Conservation (phyloP, 768 basidiomycete genomes). For the Trametes sanguinea region DNA sequence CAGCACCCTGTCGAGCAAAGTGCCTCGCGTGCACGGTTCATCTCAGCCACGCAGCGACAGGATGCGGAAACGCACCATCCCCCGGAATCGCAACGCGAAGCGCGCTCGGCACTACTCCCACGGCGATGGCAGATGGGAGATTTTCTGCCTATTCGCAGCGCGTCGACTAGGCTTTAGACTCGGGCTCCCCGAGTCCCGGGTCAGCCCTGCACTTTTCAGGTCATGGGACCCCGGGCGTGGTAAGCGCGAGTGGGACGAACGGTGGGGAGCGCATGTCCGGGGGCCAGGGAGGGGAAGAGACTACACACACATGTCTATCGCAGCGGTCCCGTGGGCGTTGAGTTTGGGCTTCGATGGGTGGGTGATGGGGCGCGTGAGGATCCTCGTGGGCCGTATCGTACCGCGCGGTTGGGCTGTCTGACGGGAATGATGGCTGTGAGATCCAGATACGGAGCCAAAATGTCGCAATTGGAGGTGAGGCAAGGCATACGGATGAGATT, state of each 20-base stretch:
- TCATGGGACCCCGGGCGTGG: not conserved
- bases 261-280: not conserved
- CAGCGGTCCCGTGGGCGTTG: not conserved
- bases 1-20: not conserved
- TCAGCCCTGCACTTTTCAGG: not conserved
- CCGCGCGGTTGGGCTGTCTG: no score
- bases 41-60: not conserved
- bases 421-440: no score
- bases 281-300: not conserved
- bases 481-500: no score
- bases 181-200: not conserved
- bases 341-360: not conserved
- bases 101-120: not conserved
- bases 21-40: no score
- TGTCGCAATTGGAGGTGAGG: no score
- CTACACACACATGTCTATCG: not conserved
- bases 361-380: not conserved
- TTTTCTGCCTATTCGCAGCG: not conserved
- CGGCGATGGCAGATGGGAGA: not conserved
- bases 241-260: not conserved
- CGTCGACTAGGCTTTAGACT: conserved; percentile 19
- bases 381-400: no score
- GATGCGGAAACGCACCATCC: not conserved
- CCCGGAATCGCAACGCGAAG: not conserved
- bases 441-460: no score